These are phyloP conservation scores for Aspergillus piperis DNA, from an alignment of 2,329 filamentous ascomycete genomes.

Conservation along the genomic window DNA sequence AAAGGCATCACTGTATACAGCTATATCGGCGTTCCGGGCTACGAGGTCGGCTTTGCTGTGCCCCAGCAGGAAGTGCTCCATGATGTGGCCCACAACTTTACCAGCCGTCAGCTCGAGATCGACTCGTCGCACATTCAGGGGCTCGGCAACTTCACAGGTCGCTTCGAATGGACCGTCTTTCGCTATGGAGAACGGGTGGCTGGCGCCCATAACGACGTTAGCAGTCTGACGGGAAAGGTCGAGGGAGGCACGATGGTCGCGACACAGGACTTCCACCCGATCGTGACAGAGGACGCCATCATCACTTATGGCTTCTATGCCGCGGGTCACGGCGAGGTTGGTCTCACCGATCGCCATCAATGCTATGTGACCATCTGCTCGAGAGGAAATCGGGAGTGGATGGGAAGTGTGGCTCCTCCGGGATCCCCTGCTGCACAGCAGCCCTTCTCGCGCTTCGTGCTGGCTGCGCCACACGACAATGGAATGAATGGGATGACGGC, in stretches of 20 bases:
- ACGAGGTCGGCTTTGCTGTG: constrained; percentile 3
- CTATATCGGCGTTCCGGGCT: constrained; percentile 3
- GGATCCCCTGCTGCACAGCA: neutral
- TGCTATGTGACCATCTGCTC: constrained; percentile 7
- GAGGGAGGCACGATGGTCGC: constrained; percentile 1
- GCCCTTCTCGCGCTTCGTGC: constrained; percentile 6
- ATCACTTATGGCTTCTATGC: constrained; percentile 10
- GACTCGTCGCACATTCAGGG: constrained; percentile 4
- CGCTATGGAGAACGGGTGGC: constrained; percentile 5
- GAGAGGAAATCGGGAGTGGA: neutral
- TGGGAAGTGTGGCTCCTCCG: neutral
- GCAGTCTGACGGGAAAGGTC: neutral
- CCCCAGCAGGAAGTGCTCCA: neutral
- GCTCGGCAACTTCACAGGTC: neutral
- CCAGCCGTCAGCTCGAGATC: neutral
- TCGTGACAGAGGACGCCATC: constrained; percentile 4
- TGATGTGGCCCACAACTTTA: neutral
- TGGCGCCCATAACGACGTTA: constrained; percentile 1
- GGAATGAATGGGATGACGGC: constrained; percentile 7
- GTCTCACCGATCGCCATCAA: constrained; percentile 6
- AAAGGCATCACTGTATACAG: constrained; percentile 7
- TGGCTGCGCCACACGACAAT: constrained; percentile 7
- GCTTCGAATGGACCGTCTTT: constrained; percentile 2
- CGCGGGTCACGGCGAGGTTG: constrained; percentile 1
- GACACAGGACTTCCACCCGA: constrained; percentile 6